Percentiles rank a stretch among this genome's conserved stretches.
Evolutionary conservation across 805 yeast genomes (phyloP).

Genomic region (Lipomyces spencermartinsiae): DNA sequence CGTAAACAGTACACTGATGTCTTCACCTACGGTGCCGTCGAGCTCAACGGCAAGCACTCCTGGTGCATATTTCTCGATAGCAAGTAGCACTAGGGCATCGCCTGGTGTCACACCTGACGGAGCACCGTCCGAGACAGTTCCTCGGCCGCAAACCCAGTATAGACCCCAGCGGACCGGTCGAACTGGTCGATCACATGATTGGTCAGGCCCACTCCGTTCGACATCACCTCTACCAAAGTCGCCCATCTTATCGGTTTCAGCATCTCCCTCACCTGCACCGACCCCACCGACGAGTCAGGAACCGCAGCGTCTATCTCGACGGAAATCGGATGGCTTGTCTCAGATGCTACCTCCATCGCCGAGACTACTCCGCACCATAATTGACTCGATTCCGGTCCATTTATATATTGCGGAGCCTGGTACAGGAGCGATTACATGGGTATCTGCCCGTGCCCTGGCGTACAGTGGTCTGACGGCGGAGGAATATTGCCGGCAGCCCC

Average conservation of each 20-base stretch:
- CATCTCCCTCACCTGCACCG: slow-evolving; percentile 20
- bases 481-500: slow-evolving; percentile 40
- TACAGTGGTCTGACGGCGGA: slow-evolving; percentile 43
- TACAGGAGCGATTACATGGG: slow-evolving; percentile 45
- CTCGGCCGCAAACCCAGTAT: slow-evolving; percentile 2
- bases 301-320: slow-evolving; percentile 25
- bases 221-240: slow-evolving; percentile 33
- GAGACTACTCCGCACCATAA: slow-evolving; percentile 41
- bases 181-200: neutral
- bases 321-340: slow-evolving; percentile 5
- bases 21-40: neutral
- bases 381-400: slow-evolving; percentile 47
- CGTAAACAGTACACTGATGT: neutral
- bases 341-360: slow-evolving; percentile 29
- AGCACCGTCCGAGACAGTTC: neutral
- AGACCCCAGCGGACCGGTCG: slow-evolving; percentile 5
- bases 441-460: slow-evolving; percentile 44
- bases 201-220: slow-evolving; percentile 8
- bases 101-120: slow-evolving; percentile 19
- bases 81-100: slow-evolving; percentile 13
- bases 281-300: slow-evolving; percentile 17
- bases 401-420: slow-evolving; percentile 45
- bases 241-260: slow-evolving; percentile 32
- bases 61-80: slow-evolving; percentile 12
- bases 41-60: slow-evolving; percentile 11